Conservation (phyloP, 352 stramenopile genomes). For the Thalassiosira ordinaria region DNA sequence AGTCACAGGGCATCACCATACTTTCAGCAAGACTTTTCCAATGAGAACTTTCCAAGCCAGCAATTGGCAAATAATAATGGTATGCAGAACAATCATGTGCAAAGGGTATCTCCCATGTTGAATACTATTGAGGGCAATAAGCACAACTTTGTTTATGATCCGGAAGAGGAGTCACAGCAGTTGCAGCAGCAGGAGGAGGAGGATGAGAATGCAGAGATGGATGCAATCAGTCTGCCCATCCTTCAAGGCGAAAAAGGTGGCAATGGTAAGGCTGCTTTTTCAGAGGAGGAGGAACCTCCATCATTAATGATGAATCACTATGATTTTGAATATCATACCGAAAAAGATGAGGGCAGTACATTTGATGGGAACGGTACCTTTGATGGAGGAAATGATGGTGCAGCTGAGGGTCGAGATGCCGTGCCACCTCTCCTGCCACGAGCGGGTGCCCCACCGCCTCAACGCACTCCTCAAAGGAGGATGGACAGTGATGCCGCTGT, state of each 20-base stretch:
- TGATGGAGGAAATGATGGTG: neutral
- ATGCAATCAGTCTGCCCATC: too few relatives aligned
- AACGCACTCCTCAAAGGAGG: too few relatives aligned
- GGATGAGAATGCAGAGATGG: too few relatives aligned
- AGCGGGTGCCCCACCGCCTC: too few relatives aligned
- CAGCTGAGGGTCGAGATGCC: too few relatives aligned
- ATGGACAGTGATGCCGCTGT: too few relatives aligned
- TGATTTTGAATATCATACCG: slow-evolving; percentile 50
- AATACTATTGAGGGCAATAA: slow-evolving; percentile 6
- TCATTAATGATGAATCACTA: slow-evolving; percentile 5
- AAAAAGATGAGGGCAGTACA: slow-evolving; percentile 30
- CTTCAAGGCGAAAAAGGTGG: too few relatives aligned
- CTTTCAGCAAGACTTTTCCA: neutral
- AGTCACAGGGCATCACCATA: neutral
- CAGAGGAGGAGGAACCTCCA: neutral
- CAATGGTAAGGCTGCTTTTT: neutral
- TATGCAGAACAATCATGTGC: slow-evolving; percentile 2
- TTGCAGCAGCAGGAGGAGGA: neutral
- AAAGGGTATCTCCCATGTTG: neutral
- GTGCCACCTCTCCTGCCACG: too few relatives aligned
- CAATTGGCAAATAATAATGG: neutral
- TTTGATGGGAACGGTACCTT: too few relatives aligned
- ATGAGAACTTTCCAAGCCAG: neutral
- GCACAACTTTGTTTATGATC: slow-evolving; percentile 15
- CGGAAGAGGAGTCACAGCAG: too few relatives aligned